A percentile compares a stretch with the other conserved stretches of the same genome.
Evolutionary conservation across 1,284 basidiomycete genomes (phyloP).

Genomic region (Apiotrichum brassicae): DNA sequence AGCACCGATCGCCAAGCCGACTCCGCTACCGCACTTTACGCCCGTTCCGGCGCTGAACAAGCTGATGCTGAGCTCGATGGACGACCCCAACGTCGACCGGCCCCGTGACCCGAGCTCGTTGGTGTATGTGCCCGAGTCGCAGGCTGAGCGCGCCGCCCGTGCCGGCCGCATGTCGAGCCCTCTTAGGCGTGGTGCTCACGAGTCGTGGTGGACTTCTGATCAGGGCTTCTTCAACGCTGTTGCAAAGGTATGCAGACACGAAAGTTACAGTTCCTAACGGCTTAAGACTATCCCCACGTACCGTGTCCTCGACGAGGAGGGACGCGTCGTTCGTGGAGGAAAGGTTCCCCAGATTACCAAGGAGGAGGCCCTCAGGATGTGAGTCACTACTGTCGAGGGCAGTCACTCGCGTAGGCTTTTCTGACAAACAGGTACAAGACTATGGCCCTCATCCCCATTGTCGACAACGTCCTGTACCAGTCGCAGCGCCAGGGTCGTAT

Average conservation of each 20-base stretch:
- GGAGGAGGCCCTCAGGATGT: constrained; percentile 65
- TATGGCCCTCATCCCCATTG: constrained; percentile 74
- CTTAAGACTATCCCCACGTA: constrained; percentile 61
- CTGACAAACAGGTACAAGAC: constrained; percentile 58
- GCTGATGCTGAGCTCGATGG: constrained; percentile 18
- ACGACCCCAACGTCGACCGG: constrained; percentile 15
- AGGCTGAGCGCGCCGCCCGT: constrained; percentile 31
- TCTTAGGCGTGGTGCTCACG: constrained; percentile 40
- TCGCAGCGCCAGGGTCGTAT: constrained; percentile 90
- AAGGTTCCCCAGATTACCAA: constrained; percentile 67
- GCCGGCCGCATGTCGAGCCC: constrained; percentile 30
- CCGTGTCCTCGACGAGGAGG: constrained; percentile 70
- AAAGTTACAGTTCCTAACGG: neutral
- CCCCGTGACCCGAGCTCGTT: constrained; percentile 14
- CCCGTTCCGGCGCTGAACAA: constrained; percentile 21
- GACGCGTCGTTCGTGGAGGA: constrained; percentile 64
- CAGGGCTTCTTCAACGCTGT: constrained; percentile 46
- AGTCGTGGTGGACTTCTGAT: constrained; percentile 43
- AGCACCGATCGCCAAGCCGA: constrained; percentile 29
- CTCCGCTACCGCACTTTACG: constrained; percentile 30
- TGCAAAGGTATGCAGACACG: constrained; percentile 27
- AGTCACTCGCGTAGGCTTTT: neutral
- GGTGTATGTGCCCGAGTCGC: constrained; percentile 35
- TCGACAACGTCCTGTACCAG: constrained; percentile 85
- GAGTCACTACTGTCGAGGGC: constrained; percentile 25